Conservation (phyloP, 306 rosid species). For the apple (Malus domestica) region ASM211411v1 NC_041800.1:23348233-23348732, state of each 20-base stretch:
- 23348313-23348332: conserved; percentile 20
- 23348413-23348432: conserved; percentile 10
- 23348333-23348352: conserved; percentile 14
- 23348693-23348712: no score
- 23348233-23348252: neutral
- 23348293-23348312: conserved; percentile 22
- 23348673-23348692: no score
- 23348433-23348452: conserved; percentile 2
- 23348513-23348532: no score
- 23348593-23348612: no score
- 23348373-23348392: conserved; percentile 20
- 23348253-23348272: neutral
- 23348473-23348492: neutral
- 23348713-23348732: no score
- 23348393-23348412: conserved; percentile 12
- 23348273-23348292: conserved; percentile 11
- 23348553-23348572: no score
- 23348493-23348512: neutral
- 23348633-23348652: no score
- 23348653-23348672: no score
- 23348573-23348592: no score
- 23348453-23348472: neutral
- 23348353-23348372: conserved; percentile 17
- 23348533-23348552: no score
- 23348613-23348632: no score